Evolutionary conservation across 208 protist genomes (phyloP), one percentile per base, ranked within the genome.

Genomic region (Acanthamoeba quina): DNA sequence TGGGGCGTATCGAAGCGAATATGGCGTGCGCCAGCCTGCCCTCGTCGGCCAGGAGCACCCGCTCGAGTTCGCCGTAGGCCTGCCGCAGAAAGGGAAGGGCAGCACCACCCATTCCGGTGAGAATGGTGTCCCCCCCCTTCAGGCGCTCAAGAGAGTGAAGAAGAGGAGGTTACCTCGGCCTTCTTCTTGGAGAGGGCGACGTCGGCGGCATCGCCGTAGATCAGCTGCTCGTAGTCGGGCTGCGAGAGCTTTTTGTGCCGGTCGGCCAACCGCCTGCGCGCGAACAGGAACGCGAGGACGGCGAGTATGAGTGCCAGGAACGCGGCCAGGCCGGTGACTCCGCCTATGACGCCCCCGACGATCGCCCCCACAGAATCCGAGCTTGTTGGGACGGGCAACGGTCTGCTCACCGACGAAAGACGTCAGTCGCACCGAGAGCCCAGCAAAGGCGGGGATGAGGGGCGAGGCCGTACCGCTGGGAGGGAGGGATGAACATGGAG

Each of bases 191-290:
- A 17, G 21, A 86, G 13, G 49, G 49, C 15, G 11, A 26, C 17
- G 49, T 58, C 49, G 5, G 52, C 15, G 11, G 11, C 49, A 17
- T 86, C 78, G 21, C 78, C 78, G 26, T 86, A 86, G 29, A 44
- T 49, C n/a, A 86, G 24, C 31, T 86, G 78, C 13, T 64, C 52
- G n/a, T 86, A 86, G 78, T 86, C 21, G 29, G 78, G 78, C 21
- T 86, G 78, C 78, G 31, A 64, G 31, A 86, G 19, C 29, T 86
- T 49, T 29, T 62, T 86, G 49, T 62, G 78, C 13, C 62, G 78
- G 21, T 62, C 31, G 6, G 6, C 5, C 49, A 10, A 17, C n/a
- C 78, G 21, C 26, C 29, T 21, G 34, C 72, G 34, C 19, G 41
- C 72, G 37, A 82, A 11, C 24, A 82, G 6, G 24, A 82, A 82